These are phyloP conservation scores for Kwoniella shandongensis DNA, from an alignment of 768 basidiomycete genomes.

Conservation along the genomic window DNA sequence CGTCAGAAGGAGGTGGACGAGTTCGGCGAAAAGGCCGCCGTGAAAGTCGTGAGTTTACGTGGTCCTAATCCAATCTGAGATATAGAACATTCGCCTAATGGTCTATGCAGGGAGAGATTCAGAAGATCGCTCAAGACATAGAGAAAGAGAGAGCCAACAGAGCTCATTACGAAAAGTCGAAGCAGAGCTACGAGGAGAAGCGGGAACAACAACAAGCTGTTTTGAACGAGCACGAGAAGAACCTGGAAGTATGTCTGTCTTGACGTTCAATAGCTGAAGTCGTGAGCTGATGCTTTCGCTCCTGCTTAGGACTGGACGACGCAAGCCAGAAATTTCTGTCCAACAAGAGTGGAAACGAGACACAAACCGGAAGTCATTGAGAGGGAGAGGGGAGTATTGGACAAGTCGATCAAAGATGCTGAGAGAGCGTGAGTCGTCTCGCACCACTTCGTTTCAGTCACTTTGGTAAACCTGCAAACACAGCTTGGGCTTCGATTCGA, in stretches of 20 bases:
- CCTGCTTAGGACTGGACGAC: conserved; percentile 26
- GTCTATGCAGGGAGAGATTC: no score
- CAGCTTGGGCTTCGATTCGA: conserved; percentile 15
- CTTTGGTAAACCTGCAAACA: not conserved
- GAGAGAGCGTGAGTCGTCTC: conserved; percentile 27
- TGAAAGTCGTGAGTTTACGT: no score
- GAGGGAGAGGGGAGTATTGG: conserved; percentile 10
- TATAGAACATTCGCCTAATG: no score
- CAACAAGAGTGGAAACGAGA: conserved; percentile 10
- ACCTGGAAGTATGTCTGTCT: conserved; percentile 14
- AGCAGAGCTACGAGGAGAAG: conserved; percentile 2
- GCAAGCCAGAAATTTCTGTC: conserved; percentile 20
- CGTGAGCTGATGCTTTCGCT: not conserved
- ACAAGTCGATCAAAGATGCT: conserved; percentile 26
- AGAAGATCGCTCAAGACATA: not conserved
- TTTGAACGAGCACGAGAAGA: not conserved
- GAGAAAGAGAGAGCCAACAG: not conserved
- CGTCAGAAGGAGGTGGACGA: conserved; percentile 59
- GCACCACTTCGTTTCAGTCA: not conserved
- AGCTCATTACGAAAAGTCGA: conserved; percentile 4
- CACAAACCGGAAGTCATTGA: conserved; percentile 3
- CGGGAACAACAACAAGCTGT: conserved; percentile 1
- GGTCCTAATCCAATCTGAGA: no score
- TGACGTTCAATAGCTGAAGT: not conserved
- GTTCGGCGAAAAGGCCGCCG: no score